Base-by-base conservation (phyloP, 2,329 filamentous ascomycete genomes). In the Keithomyces neogunnii region DNA sequence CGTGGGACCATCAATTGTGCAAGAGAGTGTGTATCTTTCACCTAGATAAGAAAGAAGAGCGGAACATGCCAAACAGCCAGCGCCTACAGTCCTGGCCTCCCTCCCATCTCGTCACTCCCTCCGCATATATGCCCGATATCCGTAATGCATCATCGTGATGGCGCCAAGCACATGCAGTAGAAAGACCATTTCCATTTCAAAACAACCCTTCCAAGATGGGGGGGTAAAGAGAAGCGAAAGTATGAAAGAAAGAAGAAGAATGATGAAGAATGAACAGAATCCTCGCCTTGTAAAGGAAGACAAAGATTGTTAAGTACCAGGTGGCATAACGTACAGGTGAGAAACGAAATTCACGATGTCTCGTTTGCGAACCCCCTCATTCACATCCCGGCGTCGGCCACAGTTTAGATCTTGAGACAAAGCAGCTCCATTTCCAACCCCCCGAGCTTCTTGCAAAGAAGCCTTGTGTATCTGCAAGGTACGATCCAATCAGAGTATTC, bases 261-360 rank as follows among this genome's bases (percentile, higher is more conserved):
- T 44, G 30, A 48, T 48, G 32, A 32, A 54, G 19, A 51, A 51
- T 47, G 38, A 55, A 50, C 32, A 47, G 51, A 44, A 40, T 44
- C 46, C 45, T 48, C 28, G 47, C 47, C 36, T 56, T 48, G 35
- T 54, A 51, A 56, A 43, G n/a, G 52, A 57, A 61, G 60, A 60
- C 49, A 38, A 64, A 61, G 57, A 63, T 67, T 60, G 62, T 62
- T 56, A 62, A 59, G 58, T 65, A 63, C 59, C 63, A 52, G 57
- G 52, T 60, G 55, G 57, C 62, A 61, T 62, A 67, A 66, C 59
- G 59, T 69, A 67, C 65, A 68, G 57, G 53, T 57, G 57, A 66
- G 61, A 66, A 68, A 61, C 55, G 61, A 65, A 66, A 60, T 50
- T 46, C 10, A 51, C 29, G 6, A 42, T 43, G 45, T 36, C 35